These are phyloP conservation scores for Agastache rugosa DNA, from an alignment of 257 asterid species.

Conservation along the genomic window DNA sequence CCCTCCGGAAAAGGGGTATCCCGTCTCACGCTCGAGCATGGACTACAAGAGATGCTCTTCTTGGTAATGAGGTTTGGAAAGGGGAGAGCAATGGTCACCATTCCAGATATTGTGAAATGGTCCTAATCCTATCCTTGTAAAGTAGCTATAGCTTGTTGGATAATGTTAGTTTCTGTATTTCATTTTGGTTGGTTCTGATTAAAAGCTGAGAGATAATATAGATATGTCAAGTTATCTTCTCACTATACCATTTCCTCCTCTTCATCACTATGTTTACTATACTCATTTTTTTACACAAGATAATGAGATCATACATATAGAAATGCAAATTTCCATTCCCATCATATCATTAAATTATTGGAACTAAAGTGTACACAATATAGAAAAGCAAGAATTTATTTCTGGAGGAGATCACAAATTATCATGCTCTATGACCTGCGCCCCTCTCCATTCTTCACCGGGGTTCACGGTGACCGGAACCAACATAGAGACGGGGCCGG, in stretches of 20 bases:
- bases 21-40: conserved; percentile 29
- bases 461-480: conserved; percentile 72
- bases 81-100: conserved; percentile 35
- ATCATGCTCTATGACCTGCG: conserved; percentile 86
- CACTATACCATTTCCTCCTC: not conserved
- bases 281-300: not conserved
- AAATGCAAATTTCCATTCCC: not conserved
- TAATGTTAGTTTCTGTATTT: not conserved
- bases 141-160: conserved; percentile 9
- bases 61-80: conserved; percentile 24
- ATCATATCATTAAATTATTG: too few species aligned
- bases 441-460: conserved; percentile 93
- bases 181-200: conserved; percentile 28
- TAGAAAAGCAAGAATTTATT: not conserved
- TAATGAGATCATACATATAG: too few species aligned
- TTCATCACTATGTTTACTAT: too few species aligned
- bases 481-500: conserved; percentile 80
- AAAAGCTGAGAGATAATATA: conserved; percentile 22
- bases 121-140: conserved; percentile 5
- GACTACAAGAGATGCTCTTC: not conserved
- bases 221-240: not conserved
- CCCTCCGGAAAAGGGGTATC: conserved; percentile 36
- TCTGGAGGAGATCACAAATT: conserved; percentile 51
- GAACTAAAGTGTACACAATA: too few species aligned
- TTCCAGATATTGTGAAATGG: conserved; percentile 22